Evolutionary conservation across 441 rosid species (phyloP).

Genomic region (Viola pubescens): DNA sequence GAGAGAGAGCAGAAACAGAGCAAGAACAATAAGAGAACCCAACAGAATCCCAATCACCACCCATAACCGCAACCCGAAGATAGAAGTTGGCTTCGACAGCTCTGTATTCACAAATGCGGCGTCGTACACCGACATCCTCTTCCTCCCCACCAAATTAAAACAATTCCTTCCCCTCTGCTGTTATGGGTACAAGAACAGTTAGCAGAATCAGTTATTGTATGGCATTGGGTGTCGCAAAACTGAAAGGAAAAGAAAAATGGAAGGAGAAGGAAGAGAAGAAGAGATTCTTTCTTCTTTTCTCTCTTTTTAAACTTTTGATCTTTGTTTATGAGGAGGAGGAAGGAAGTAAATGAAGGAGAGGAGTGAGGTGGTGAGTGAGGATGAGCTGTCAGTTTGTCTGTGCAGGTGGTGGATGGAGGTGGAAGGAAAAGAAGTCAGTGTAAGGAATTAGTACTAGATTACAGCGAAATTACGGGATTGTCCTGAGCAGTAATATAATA

Average conservation of each 20-base stretch:
- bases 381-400: constrained; percentile 45
- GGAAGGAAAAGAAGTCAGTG: background rate
- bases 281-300: background rate
- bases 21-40: constrained; percentile 67
- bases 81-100: constrained; percentile 80
- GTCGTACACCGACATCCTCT: constrained; percentile 57
- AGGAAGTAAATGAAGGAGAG: background rate
- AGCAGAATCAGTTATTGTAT: too few species aligned
- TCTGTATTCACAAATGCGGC: constrained; percentile 64
- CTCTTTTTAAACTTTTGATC: background rate
- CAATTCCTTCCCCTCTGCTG: background rate
- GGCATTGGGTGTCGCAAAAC: too few species aligned
- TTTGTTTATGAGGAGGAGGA: background rate
- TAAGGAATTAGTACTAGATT: background rate
- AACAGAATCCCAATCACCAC: constrained; percentile 82
- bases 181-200: background rate
- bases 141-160: background rate
- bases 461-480: constrained; percentile 15
- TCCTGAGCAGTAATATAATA: background rate
- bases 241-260: too few species aligned
- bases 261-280: constrained; percentile 1
- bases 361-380: background rate
- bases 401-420: constrained; percentile 9
- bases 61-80: constrained; percentile 88
- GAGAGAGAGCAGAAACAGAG: constrained; percentile 79